Evolutionary conservation across 768 basidiomycete genomes (phyloP), one percentile per base, ranked within the genome.

Genomic region (Hortiboletus flavorubellus): DNA sequence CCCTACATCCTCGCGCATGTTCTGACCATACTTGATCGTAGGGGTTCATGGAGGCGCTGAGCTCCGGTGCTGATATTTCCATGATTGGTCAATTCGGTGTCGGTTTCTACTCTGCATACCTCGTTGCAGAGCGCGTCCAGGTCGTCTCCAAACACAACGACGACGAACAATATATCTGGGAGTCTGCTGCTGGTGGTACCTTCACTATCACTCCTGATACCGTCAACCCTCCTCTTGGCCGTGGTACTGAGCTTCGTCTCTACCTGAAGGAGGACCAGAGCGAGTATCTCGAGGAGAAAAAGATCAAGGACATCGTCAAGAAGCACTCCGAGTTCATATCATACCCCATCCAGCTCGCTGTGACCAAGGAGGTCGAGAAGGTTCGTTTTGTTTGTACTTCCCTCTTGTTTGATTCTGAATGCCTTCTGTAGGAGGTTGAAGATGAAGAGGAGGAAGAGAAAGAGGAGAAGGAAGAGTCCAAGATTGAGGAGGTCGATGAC

Each of bases 291-390:
- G 96, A 99, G 80, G 96, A 99, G 85, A 97, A 97, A 83, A 87
- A 87, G 75, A 91, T 98, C 83, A 96, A 95, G 83, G 97, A 98
- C 64, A 92, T 96, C 64, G 96, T 99, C 72, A 98, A 99, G 85
- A 98, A 98, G 82, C 96, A 99, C 83, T 98, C 96, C 68, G 96
- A 99, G 78, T 98, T 98, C 81, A 99, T 98, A 76, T 98, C 95
- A 31, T 98, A 98, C 79, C 97, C 97, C 61, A 99, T 98, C 70
- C 95, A 98, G 72, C 85, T 99, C 60, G 93, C 93, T 47, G 95
- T 98, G 56, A 93, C 92, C 69, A 99, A 99, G 85, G 97, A 98
- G 80, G 91, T 95, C 49, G 97, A 99, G 81, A 98, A 95, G 90
- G 96, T 93, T 58, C 18, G 82, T 72, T 23, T 47, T 23, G 39